phyloP scores from a whole-genome alignment of 1,139 yeast genomes.

The Taphrina communis region DNA sequence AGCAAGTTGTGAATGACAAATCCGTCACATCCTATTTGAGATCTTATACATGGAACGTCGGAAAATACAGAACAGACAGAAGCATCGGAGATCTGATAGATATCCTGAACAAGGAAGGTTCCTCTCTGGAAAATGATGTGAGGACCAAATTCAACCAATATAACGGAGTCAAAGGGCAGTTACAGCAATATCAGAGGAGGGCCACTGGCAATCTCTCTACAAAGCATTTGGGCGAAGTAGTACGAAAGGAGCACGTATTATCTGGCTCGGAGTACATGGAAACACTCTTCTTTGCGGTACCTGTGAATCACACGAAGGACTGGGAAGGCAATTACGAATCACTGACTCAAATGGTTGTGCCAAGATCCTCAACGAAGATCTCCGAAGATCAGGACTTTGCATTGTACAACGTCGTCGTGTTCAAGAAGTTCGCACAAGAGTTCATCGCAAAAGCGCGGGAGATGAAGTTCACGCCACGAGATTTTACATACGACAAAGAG shows the following conservation, averaged over 20 bases:
- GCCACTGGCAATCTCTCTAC: conserved; percentile 92
- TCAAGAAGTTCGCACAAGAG: conserved; percentile 76
- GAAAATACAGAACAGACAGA: conserved; percentile 84
- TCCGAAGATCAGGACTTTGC: conserved; percentile 74
- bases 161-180: conserved; percentile 79
- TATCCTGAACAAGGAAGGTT: conserved; percentile 74
- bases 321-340: conserved; percentile 66
- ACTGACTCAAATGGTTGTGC: conserved; percentile 80
- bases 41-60: conserved; percentile 81
- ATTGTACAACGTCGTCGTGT: conserved; percentile 78
- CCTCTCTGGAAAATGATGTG: conserved; percentile 82
- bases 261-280: conserved; percentile 82
- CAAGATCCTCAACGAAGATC: conserved; percentile 78
- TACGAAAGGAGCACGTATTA: conserved; percentile 82
- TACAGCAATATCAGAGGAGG: conserved; percentile 87
- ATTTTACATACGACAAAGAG: conserved; percentile 76
- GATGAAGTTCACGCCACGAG: conserved; percentile 89
- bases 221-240: conserved; percentile 86
- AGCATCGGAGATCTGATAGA: conserved; percentile 77
- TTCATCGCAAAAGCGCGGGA: conserved; percentile 79
- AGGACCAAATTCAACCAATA: conserved; percentile 71
- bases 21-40: conserved; percentile 61
- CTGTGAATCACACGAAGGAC: conserved; percentile 55
- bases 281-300: conserved; percentile 85
- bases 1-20: conserved; percentile 60